Base-by-base conservation (phyloP, 2,329 filamentous ascomycete species). In the Botrytis byssoidea region DNA sequence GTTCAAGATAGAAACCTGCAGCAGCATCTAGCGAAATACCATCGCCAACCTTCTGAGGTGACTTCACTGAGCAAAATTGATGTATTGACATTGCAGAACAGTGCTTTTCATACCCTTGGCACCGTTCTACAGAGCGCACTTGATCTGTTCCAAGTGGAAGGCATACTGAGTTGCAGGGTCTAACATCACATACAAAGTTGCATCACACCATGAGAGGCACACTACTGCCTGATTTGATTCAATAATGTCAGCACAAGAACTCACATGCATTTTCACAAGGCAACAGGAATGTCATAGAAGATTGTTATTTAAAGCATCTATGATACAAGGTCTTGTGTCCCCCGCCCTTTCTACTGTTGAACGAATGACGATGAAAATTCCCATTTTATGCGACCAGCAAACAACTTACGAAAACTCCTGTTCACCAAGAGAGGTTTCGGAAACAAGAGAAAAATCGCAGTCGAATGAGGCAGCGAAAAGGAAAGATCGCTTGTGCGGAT, bases 251-350 rank as follows among this genome's bases (percentile, higher is more conserved):
- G n/a, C 16, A n/a, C 12, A 25, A 35, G n/a, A 37, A 29, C 6
- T 46, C 55, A 70, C 16, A 61, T 5, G 12, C 16, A 46, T 46
- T 61, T 5, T 46, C 42, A 44, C 8, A 63, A n/a, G 22, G 42
- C 20, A 46, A 18, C 18, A 10, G 37, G 20, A 29, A 70, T 20
- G 1, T 37, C 37, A 70, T 61, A 35, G 22, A 63, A 46, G 25
- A 32, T 20, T 63, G 40, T 70, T 22, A 46, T 70, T 37, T 29
- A 18, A n/a, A 25, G 68, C 55, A 46, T 44, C 18, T 70, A 70
- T 63, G 68, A 46, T 61, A 69, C 55, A n/a, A 46, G 44, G 20
- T 35, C 22, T n/a, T 25, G 14, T 35, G 8, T 61, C 68, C 37
- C 10, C 68, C 37, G 10, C n/a, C 37, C n/a, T 70, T 46, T 16